Conservation (phyloP, 1,284 basidiomycete genomes). For the Leccinum fallax region DNA sequence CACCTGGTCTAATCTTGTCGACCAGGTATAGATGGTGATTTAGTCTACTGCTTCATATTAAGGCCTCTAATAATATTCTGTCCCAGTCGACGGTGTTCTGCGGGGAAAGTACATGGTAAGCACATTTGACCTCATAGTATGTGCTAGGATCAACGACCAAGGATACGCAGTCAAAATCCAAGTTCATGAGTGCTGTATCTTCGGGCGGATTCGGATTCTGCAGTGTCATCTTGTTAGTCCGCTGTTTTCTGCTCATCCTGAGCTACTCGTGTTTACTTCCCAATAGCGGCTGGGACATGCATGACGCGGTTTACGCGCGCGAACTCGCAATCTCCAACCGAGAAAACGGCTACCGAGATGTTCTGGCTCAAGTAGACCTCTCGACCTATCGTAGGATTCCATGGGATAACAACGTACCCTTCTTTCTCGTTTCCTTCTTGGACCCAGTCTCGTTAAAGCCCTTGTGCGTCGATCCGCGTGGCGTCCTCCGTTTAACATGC, state of each 20-base stretch:
- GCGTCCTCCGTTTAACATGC: conserved; percentile 68
- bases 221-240: conserved; percentile 80
- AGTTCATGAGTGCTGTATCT: conserved; percentile 87
- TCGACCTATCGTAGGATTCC: conserved; percentile 85
- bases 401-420: conserved; percentile 91
- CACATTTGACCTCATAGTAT: not conserved
- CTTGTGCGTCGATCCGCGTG: conserved; percentile 83
- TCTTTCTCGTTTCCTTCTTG: conserved; percentile 90
- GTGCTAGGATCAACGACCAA: conserved; percentile 3
- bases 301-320: conserved; percentile 79
- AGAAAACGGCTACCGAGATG: conserved; percentile 88
- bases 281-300: conserved; percentile 83
- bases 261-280: not conserved
- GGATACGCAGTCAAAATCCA: conserved; percentile 73
- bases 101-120: conserved; percentile 91
- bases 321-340: conserved; percentile 91
- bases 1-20: not conserved
- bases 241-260: conserved; percentile 1
- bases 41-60: conserved; percentile 6
- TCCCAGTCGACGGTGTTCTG: conserved; percentile 86
- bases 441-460: conserved; percentile 82
- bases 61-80: conserved; percentile 8
- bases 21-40: conserved; percentile 68
- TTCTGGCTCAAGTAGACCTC: conserved; percentile 84
- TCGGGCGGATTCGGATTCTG: conserved; percentile 90